Evolutionary conservation across 2,329 filamentous ascomycete species (phyloP).

Genomic region (Alternaria arborescens): DNA sequence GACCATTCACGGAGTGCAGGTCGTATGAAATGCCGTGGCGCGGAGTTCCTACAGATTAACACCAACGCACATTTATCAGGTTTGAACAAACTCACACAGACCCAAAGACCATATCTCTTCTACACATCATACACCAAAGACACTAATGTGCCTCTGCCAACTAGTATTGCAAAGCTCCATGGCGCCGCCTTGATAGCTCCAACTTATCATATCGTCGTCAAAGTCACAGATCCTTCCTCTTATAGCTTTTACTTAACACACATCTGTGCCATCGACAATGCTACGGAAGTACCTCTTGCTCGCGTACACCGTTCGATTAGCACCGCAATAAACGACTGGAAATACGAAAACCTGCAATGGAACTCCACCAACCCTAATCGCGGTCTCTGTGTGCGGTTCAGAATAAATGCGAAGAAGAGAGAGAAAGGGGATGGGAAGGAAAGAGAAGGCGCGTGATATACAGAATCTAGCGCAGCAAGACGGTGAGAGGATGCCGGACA

Average conservation of each 20-base stretch:
- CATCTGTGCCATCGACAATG: background rate
- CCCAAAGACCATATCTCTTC: background rate
- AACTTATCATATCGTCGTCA: background rate
- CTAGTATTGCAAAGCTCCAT: background rate
- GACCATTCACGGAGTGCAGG: background rate
- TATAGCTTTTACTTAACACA: background rate
- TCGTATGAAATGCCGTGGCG: background rate
- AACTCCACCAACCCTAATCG: background rate
- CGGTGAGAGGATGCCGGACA: background rate
- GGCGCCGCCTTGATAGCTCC: background rate
- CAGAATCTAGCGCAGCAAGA: background rate
- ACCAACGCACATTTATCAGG: background rate
- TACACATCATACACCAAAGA: background rate
- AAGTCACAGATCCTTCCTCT: background rate
- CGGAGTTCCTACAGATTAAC: background rate
- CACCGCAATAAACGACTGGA: background rate
- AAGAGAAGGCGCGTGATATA: background rate
- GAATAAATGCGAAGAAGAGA: background rate
- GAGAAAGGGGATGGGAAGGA: background rate
- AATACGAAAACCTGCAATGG: background rate
- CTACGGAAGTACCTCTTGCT: background rate
- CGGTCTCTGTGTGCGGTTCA: background rate
- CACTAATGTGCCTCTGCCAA: background rate
- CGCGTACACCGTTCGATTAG: background rate
- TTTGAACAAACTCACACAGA: background rate